These are phyloP conservation scores for Bauhinia variegata DNA, from an alignment of 306 rosid genomes.

Conservation along the genomic window DNA sequence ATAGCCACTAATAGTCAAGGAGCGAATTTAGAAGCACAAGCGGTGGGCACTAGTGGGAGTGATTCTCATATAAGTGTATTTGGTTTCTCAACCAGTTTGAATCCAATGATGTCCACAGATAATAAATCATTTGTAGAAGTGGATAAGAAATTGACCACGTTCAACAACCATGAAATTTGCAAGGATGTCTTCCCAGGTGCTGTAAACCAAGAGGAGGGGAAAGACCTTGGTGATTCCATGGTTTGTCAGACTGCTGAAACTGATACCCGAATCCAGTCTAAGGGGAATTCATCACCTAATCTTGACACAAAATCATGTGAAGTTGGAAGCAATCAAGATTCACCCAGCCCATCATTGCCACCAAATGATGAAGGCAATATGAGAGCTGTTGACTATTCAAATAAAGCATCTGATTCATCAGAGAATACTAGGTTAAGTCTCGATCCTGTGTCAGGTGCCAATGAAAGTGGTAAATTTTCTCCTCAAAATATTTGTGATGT, in stretches of 20 bases:
- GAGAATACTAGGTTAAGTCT: slow-evolving; percentile 38
- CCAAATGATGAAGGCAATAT: slow-evolving; percentile 38
- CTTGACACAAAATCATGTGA: slow-evolving; percentile 41
- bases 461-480: slow-evolving; percentile 23
- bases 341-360: slow-evolving; percentile 41
- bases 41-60: slow-evolving; percentile 38
- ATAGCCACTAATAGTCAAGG: slow-evolving; percentile 41
- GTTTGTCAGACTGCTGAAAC: slow-evolving; percentile 41
- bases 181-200: slow-evolving; percentile 34
- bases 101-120: slow-evolving; percentile 41
- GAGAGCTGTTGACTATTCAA: slow-evolving; percentile 37
- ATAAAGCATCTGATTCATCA: slow-evolving; percentile 40
- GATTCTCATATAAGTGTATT: slow-evolving; percentile 38
- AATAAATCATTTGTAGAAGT: slow-evolving; percentile 40
- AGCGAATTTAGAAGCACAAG: slow-evolving; percentile 31
- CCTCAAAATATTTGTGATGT: slow-evolving; percentile 41
- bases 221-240: slow-evolving; percentile 38
- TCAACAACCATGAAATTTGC: slow-evolving; percentile 41
- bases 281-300: slow-evolving; percentile 40
- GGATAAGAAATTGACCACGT: slow-evolving; percentile 43
- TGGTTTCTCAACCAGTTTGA: slow-evolving; percentile 41
- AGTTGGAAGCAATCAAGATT: slow-evolving; percentile 43
- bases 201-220: slow-evolving; percentile 41
- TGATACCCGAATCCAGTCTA: slow-evolving; percentile 37
- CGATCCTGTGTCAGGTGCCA: slow-evolving; percentile 36